These are phyloP conservation scores for Xeromyces bisporus DNA, from an alignment of 495 filamentous ascomycete genomes.

Conservation along the genomic window DNA sequence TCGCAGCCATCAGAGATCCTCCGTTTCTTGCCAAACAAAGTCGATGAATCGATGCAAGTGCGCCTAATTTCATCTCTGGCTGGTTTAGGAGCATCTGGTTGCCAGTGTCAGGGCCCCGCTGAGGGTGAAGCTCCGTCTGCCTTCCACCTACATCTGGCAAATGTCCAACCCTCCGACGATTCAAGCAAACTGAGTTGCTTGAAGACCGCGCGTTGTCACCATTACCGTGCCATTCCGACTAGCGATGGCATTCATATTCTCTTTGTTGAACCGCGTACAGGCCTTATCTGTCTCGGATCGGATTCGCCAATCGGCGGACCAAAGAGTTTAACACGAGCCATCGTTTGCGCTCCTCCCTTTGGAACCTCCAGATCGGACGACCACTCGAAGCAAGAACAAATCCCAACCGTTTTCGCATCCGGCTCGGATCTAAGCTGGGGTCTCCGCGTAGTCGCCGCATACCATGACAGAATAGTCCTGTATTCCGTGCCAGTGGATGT, in stretches of 20 bases:
- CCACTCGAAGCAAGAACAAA: slow-evolving; percentile 22
- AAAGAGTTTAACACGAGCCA: slow-evolving; percentile 28
- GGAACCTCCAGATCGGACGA: slow-evolving; percentile 14
- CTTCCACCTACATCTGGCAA: slow-evolving; percentile 18
- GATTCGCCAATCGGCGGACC: slow-evolving; percentile 44
- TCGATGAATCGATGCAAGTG: slow-evolving; percentile 28
- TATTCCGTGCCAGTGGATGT: slow-evolving; percentile 49
- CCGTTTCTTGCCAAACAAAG: slow-evolving; percentile 45
- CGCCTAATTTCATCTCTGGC: slow-evolving; percentile 52
- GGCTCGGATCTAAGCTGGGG: slow-evolving; percentile 45
- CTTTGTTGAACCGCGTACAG: slow-evolving; percentile 48
- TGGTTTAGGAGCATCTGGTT: slow-evolving; percentile 26
- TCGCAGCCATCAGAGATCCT: slow-evolving; percentile 48
- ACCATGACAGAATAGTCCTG: slow-evolving; percentile 35
- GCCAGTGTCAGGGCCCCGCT: slow-evolving; percentile 15
- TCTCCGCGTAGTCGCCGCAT: slow-evolving; percentile 44
- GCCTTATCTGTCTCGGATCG: slow-evolving; percentile 45
- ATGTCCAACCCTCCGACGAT: slow-evolving; percentile 12
- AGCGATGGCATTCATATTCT: slow-evolving; percentile 54
- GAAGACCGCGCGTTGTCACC: slow-evolving; percentile 35
- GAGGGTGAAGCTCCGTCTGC: slow-evolving; percentile 10
- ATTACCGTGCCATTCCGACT: slow-evolving; percentile 51
- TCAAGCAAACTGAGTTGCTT: slow-evolving; percentile 16
- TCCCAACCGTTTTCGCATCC: slow-evolving; percentile 37
- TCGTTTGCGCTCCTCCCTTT: slow-evolving; percentile 24